A percentile compares a stretch with the other conserved stretches of the same genome.
phyloP scores from a whole-genome alignment of 371 early-diverging fungal genomes.

The Smittium culicis region DNA sequence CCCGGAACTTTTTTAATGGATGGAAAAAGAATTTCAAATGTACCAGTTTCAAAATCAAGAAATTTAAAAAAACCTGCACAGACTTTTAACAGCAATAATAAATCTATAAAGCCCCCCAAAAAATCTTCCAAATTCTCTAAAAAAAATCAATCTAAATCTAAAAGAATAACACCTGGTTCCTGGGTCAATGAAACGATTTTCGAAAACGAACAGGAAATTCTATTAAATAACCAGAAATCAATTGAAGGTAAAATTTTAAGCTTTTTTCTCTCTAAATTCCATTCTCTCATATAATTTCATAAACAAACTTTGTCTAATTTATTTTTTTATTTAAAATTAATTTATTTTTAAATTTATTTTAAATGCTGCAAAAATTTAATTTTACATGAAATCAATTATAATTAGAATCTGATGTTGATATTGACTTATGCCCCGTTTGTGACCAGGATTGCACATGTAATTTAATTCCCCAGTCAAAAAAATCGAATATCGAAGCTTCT shows the following conservation, averaged over 20 bases:
- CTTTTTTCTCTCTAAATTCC: too few species aligned
- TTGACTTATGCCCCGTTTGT: conserved; percentile 30
- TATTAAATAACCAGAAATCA: background rate
- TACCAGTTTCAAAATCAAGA: background rate
- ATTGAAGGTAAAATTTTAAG: background rate
- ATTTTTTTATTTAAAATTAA: too few species aligned
- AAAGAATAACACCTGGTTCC: background rate
- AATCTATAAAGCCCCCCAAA: background rate
- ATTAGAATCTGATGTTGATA: conserved; percentile 12
- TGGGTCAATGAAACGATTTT: background rate
- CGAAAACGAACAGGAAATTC: conserved; percentile 1
- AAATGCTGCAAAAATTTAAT: too few species aligned
- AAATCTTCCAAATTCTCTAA: too few species aligned
- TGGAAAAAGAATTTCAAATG: conserved; percentile 9
- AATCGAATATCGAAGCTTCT: too few species aligned
- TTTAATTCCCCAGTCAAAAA: background rate
- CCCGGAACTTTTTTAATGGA: conserved; percentile 22
- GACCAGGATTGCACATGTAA: conserved; percentile 31
- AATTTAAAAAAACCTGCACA: background rate
- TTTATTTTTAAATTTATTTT: too few species aligned
- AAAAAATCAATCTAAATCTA: too few species aligned
- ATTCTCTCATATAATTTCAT: too few species aligned
- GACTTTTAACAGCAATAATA: background rate
- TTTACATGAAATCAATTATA: too few species aligned
- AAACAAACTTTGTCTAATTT: too few species aligned